Percentiles rank a stretch among this genome's conserved stretches.
These are phyloP conservation scores for Hymenoscyphus albidus DNA, from an alignment of 2,329 filamentous ascomycete species.

Conservation along the genomic window DNA sequence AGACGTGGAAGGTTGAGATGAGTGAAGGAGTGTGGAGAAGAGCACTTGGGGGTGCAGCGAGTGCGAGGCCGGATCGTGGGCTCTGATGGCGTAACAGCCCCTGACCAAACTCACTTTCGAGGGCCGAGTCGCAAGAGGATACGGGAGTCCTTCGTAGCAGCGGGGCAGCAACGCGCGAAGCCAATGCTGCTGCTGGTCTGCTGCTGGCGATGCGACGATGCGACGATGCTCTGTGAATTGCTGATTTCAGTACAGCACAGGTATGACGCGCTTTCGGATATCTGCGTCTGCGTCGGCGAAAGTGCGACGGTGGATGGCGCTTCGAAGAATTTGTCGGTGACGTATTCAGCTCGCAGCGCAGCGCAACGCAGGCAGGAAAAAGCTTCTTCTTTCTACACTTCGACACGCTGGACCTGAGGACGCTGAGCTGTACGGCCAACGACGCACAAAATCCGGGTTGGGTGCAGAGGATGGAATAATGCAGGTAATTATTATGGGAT, in stretches of 20 bases:
- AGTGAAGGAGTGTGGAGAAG: neutral
- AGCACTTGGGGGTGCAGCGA: neutral
- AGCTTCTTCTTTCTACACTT: neutral
- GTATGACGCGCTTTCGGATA: conserved; percentile 1
- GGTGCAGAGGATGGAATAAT: neutral
- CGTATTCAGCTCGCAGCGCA: neutral
- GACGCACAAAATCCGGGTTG: neutral
- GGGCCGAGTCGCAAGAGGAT: neutral
- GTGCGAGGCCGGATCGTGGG: neutral
- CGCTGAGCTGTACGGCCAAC: neutral
- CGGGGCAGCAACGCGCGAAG: neutral
- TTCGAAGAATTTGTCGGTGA: neutral
- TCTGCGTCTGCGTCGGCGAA: neutral
- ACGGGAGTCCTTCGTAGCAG: no score
- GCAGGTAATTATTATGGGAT: neutral
- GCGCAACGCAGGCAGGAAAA: neutral
- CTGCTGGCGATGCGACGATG: neutral
- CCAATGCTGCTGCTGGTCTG: neutral
- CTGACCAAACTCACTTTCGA: neutral
- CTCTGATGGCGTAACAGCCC: neutral
- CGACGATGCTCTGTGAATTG: neutral
- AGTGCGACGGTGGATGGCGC: neutral
- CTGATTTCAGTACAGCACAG: neutral
- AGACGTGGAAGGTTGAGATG: no score
- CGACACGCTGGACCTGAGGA: neutral